Conservation (phyloP, 148 eudicot species). For the Rhododendron vialii region DNA sequence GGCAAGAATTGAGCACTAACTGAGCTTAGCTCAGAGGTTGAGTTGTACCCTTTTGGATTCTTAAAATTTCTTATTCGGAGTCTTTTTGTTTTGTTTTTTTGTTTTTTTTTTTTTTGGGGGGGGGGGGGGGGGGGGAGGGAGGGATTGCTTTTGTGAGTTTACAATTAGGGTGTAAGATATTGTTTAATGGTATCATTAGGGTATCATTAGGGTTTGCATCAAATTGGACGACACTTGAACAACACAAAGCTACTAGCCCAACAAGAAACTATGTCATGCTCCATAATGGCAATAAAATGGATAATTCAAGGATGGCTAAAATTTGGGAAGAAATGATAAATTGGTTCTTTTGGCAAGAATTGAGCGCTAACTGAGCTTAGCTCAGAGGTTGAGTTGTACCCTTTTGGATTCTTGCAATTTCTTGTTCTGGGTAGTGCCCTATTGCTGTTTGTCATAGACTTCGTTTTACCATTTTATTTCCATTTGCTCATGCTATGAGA, state of each 20-base stretch:
- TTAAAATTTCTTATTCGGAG: neutral
- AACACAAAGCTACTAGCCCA: neutral
- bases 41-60: slow-evolving; percentile 1
- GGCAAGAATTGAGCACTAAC: neutral
- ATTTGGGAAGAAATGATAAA: neutral
- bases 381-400: neutral
- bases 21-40: neutral
- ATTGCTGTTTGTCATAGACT: neutral
- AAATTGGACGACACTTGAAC: neutral
- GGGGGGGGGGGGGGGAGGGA: too few relatives aligned
- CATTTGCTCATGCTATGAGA: neutral
- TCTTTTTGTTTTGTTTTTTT: too few relatives aligned
- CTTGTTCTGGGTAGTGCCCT: neutral
- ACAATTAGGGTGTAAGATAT: neutral
- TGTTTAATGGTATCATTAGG: too few relatives aligned
- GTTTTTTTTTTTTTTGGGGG: too few relatives aligned
- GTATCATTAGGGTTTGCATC: neutral
- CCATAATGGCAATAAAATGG: neutral
- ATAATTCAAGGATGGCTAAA: neutral
- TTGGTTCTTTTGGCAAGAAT: neutral
- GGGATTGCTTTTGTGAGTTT: neutral
- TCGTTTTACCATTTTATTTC: neutral
- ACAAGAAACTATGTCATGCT: neutral
- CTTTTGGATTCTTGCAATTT: slow-evolving; percentile 6
- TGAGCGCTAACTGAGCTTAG: neutral